Base-by-base conservation (phyloP, 1,139 yeast species). In the Pichia terricola region DNA sequence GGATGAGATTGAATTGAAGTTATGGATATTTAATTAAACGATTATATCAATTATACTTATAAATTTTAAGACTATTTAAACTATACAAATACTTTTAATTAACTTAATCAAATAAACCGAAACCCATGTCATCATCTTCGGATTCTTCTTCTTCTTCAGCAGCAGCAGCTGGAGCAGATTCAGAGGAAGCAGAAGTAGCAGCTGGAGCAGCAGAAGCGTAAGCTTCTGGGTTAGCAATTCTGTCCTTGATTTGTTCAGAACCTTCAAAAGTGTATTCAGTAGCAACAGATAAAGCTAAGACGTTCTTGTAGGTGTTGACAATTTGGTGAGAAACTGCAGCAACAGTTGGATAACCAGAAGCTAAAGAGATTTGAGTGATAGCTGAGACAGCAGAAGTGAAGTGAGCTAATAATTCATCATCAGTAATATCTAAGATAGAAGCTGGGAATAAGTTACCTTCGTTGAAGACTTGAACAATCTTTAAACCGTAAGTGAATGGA, bases 161-260 rank as follows among this genome's bases (percentile, higher is more conserved):
- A 52, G 79, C 86, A 52, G 75, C 89, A 53, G 73, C 83, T 48
- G 79, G 81, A 53, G 75, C 83, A 57, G 75, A 75, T 54, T 79
- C 71, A 52, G 47, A 39, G 31, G 78, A 69, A 58, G 81, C 79
- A 60, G 83, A 81, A 62, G 81, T 77, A 62, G 89, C 82, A 64
- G 71, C 84, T 65, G 94, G 88, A 59, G 96, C 94, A 72, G 94
- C 89, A 64, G 96, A 84, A 67, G 97, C 97, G 71, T 94, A 94
- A 72, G 96, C 96, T 63, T 94, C 96, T 70, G 98, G 98, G 86
- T 91, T 91, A 75, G 96, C 97, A 66, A 91, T 78, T 77, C 97
- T 86, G 84, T 91, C 98, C 84, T 87, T 87, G 77, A 94, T 81
- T 63, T 94, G 88, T 79, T 89, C 98, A 62, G 96, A 86, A 72